Evolutionary conservation across 2,329 filamentous ascomycete species (phyloP), one percentile per base, ranked within the genome.

Genomic region (Xylaria polymorpha): DNA sequence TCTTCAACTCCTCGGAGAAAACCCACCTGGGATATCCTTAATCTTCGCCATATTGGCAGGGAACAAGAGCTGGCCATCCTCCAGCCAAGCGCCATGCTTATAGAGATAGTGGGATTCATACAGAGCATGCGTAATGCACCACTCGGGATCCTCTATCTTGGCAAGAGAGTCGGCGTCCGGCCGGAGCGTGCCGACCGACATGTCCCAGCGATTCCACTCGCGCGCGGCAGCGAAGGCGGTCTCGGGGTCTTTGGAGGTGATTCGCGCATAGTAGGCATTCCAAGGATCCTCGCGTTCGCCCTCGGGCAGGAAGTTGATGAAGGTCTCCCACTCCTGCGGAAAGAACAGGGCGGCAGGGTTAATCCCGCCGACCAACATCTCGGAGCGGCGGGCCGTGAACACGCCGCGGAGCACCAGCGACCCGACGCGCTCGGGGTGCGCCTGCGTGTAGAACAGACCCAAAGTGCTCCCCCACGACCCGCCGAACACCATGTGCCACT

Each of bases 381-480:
- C 69, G n/a, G 55, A 50, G 55, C 15, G 25, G 15, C 62, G 66
- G 55, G 29, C 59, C 2, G 50, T 37, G 60, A 71, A 69, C 20
- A 71, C 60, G 48, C 69, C 69, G 25, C 69, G 69, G 2, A 71
- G 25, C 3, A 71, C 69, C 29, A 71, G 48, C 44, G 79, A 79
- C 1, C 79, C 71, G 14, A 82, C 80, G 14, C 72, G 72, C 0
- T 79, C 75, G 0, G 83, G 80, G 43, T 84, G 79, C 0, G 78
- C 77, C 70, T 85, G 79, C 0, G 83, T 76, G 72, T 85, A 85
- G 29, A 81, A 77, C 0, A 85, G 75, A 0, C 82, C 75, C 18
- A 85, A 77, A 0, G 83, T 83, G 3, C 81, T 82, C 41, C 83
- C 83, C 83, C 83, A 85, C 0, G 83, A 84, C 1, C 83, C 83